Evolutionary conservation across 2,329 filamentous ascomycete species (phyloP), one percentile per base, ranked within the genome.

Genomic region (Nemania abortiva): DNA sequence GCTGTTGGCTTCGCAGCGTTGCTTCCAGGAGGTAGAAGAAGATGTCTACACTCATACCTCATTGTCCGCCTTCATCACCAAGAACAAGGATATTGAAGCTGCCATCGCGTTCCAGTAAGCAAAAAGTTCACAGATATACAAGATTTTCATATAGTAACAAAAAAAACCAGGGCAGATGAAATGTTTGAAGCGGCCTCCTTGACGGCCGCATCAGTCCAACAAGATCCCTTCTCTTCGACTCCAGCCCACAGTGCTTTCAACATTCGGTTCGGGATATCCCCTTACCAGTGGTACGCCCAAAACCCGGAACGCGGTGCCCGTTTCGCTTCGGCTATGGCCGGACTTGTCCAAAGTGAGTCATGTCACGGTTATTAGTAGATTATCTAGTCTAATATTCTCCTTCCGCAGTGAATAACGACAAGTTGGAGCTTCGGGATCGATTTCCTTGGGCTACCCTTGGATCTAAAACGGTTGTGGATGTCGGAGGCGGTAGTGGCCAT

Each of bases 401-500:
- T 1, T 24, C 9, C 29, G n/a, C 22, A 70, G 71, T 70, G 61
- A 63, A 70, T 34, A 37, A 61, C 0, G 68, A 67, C 27, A 71
- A 52, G 18, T 53, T 49, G 22, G 58, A 71, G 49, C 49, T 77
- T 10, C 66, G 67, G 10, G 59, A 72, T 18, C 47, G 61, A 24
- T 75, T 73, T 49, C 68, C 69, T 6, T 74, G 75, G 70, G 52
- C 55, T 1, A 69, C 56, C n/a, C 63, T 76, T 11, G 52, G 42
- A 1, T 66, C 70, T 0, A 66, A 55, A 1, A 75, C 63, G 1
- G 72, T 77, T 10, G 72, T 77, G 3, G 75, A 77, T n/a, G 65
- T 75, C 0, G 76, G 76, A 0, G 75, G 76, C 45, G 76, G 73
- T 11, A 76, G 69, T 53, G 76, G 76, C 2, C 72, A 76, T 47